These are phyloP conservation scores for Aulographum hederae DNA, from an alignment of 2,329 filamentous ascomycete species.

Conservation along the genomic window DNA sequence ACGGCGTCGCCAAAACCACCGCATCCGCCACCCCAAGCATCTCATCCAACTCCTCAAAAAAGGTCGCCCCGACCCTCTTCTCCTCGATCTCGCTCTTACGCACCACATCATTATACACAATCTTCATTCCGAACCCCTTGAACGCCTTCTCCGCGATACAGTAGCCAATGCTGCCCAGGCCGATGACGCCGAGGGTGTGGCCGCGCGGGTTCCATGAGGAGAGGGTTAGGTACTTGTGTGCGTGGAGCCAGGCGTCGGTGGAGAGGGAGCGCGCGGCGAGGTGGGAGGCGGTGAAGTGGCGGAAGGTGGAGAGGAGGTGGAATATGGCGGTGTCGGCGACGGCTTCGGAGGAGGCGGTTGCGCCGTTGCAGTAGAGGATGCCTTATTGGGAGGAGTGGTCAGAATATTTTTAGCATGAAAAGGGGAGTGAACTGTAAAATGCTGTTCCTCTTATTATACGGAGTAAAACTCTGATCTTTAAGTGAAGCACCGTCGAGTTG, in stretches of 20 bases:
- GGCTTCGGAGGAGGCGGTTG: slow-evolving; percentile 50
- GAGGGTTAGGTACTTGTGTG: slow-evolving; percentile 36
- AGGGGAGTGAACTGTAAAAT: no score
- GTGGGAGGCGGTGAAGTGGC: slow-evolving; percentile 46
- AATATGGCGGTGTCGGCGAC: slow-evolving; percentile 56
- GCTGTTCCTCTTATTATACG: no score
- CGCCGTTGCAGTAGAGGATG: slow-evolving; percentile 56
- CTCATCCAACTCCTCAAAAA: background rate
- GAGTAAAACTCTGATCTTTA: no score
- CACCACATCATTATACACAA: background rate
- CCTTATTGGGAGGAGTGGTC: no score
- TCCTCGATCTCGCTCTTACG: background rate
- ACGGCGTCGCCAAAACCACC: slow-evolving; percentile 42
- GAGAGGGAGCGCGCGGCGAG: slow-evolving; percentile 32
- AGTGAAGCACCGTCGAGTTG: no score
- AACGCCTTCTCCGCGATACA: background rate
- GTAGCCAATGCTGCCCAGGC: background rate
- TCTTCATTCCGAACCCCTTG: background rate
- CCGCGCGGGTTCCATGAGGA: slow-evolving; percentile 31
- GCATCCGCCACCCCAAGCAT: slow-evolving; percentile 32
- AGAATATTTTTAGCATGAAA: no score
- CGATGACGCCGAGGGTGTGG: background rate
- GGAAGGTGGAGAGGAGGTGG: slow-evolving; percentile 51
- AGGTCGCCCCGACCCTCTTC: background rate
- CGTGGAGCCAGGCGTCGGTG: slow-evolving; percentile 31